A percentile compares a stretch with the other conserved stretches of the same genome.
These are phyloP conservation scores for Chytriomyces confervae DNA, from an alignment of 192 early-diverging fungal species.

Conservation along the genomic window DNA sequence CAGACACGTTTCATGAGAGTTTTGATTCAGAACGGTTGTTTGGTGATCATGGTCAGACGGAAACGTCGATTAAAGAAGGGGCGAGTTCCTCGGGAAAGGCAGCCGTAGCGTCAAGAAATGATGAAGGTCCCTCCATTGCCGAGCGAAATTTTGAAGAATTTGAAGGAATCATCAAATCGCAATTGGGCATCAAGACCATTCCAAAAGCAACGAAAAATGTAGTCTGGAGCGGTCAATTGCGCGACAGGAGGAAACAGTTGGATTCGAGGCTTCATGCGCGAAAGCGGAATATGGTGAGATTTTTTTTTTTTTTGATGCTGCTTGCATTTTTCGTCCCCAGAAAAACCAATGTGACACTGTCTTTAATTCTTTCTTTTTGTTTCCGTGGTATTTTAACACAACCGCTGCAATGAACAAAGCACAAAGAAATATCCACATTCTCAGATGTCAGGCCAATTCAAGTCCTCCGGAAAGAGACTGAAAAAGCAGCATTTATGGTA, in stretches of 20 bases:
- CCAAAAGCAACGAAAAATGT: neutral
- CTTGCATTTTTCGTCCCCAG: neutral
- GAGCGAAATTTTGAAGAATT: constrained; percentile 14
- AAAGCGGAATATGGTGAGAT: constrained; percentile 21
- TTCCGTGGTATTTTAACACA: no score
- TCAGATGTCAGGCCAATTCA: constrained; percentile 6
- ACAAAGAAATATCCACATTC: constrained; percentile 16
- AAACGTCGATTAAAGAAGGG: neutral
- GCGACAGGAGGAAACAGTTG: constrained; percentile 15
- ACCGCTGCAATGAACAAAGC: neutral
- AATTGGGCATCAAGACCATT: constrained; percentile 7
- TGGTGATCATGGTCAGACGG: no score
- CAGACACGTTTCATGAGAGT: no score
- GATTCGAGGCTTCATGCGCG: constrained; percentile 6
- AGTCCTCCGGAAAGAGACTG: constrained; percentile 9
- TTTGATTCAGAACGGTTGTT: no score
- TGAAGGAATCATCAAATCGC: neutral
- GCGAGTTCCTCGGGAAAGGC: neutral
- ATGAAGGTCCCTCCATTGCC: neutral
- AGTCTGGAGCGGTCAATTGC: constrained; percentile 7
- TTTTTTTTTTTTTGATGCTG: neutral
- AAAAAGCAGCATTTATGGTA: constrained; percentile 12
- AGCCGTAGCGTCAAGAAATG: neutral
- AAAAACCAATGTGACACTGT: no score
- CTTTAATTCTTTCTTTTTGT: no score